phyloP scores from a whole-genome alignment of 805 yeast genomes.

The Candida golubevii region DNA sequence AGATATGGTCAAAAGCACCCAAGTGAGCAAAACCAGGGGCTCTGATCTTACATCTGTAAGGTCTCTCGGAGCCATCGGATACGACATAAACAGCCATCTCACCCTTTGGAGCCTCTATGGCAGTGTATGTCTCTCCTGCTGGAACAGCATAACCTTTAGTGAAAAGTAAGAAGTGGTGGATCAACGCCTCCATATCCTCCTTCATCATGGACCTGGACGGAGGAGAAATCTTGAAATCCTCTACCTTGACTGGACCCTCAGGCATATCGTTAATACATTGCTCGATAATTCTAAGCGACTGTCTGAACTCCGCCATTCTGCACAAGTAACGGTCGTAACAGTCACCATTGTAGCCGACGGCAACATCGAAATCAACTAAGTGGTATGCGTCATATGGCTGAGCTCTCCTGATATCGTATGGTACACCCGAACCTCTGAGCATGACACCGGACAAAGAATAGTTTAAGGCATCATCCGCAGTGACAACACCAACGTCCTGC shows the following conservation, averaged over 20 bases:
- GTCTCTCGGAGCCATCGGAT: conserved; percentile 85
- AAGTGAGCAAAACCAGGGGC: conserved; percentile 93
- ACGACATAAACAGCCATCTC: conserved; percentile 91
- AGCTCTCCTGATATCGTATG: conserved; percentile 79
- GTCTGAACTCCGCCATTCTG: conserved; percentile 91
- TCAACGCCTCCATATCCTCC: conserved; percentile 88
- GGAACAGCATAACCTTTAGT: conserved; percentile 89
- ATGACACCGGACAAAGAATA: conserved; percentile 80
- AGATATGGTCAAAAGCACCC: conserved; percentile 81
- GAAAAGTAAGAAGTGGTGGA: conserved; percentile 83
- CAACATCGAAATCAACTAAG: conserved; percentile 76
- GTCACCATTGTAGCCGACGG: conserved; percentile 86
- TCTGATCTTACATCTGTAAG: conserved; percentile 87
- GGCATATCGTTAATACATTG: conserved; percentile 92
- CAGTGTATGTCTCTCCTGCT: conserved; percentile 86
- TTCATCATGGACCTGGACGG: conserved; percentile 82
- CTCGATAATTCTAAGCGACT: conserved; percentile 80
- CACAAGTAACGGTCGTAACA: conserved; percentile 86
- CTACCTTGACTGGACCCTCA: conserved; percentile 86
- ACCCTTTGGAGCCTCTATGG: conserved; percentile 92
- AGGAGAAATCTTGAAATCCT: conserved; percentile 79
- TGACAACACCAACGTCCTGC: conserved; percentile 69
- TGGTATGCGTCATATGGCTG: conserved; percentile 91
- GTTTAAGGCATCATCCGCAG: conserved; percentile 84
- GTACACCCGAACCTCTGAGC: conserved; percentile 89